phyloP scores from a whole-genome alignment of 2,329 filamentous ascomycete species.

The Elsinoe arachidis region DNA sequence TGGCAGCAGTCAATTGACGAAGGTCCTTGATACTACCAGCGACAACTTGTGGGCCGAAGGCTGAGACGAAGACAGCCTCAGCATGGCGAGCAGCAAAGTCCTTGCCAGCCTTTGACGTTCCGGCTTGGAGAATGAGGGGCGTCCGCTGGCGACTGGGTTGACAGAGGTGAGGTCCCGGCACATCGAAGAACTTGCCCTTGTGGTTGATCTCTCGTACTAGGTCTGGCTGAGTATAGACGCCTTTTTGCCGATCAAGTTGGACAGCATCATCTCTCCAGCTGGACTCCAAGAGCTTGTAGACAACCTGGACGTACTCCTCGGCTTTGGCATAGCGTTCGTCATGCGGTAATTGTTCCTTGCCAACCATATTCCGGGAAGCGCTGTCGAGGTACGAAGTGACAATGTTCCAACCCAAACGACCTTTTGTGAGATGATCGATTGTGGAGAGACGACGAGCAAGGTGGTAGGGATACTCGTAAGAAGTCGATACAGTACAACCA shows the following conservation, averaged over 20 bases:
- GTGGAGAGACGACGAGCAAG: slow-evolving; percentile 57
- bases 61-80: slow-evolving; percentile 62
- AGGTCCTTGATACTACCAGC: slow-evolving; percentile 56
- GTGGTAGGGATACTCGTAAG: slow-evolving; percentile 61
- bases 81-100: slow-evolving; percentile 61
- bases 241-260: slow-evolving; percentile 47
- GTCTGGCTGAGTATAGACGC: slow-evolving; percentile 51
- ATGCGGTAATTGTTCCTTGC: slow-evolving; percentile 50
- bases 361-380: slow-evolving; percentile 55
- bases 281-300: slow-evolving; percentile 59
- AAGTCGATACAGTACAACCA: slow-evolving; percentile 58
- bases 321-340: slow-evolving; percentile 57
- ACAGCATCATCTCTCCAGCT: slow-evolving; percentile 62
- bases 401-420: slow-evolving; percentile 42
- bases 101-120: slow-evolving; percentile 58
- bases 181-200: slow-evolving; percentile 52
- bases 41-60: slow-evolving; percentile 54
- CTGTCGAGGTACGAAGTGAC: slow-evolving; percentile 62
- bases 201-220: slow-evolving; percentile 60
- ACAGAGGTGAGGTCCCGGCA: slow-evolving; percentile 58
- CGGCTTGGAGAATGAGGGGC: slow-evolving; percentile 61
- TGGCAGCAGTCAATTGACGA: slow-evolving; percentile 43
- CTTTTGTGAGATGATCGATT: slow-evolving; percentile 57
- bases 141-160: slow-evolving; percentile 60
- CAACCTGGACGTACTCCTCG: slow-evolving; percentile 56